Evolutionary conservation across 495 filamentous ascomycete species (phyloP), one percentile per base, ranked within the genome.

Genomic region (Penicillium roqueforti): DNA sequence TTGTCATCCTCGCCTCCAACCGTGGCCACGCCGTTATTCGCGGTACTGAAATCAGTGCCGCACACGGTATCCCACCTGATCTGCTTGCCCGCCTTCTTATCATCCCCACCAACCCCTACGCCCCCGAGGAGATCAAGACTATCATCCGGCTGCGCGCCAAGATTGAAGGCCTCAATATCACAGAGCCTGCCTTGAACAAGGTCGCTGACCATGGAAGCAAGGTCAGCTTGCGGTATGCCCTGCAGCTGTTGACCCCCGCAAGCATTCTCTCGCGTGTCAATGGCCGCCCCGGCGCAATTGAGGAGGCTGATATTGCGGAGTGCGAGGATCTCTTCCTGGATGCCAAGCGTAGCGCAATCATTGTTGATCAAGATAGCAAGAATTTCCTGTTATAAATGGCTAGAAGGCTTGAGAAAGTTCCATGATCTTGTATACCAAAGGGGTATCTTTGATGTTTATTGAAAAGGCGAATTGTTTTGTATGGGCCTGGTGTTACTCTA

Each of bases 1-100:
- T 97, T 59, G 93, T 98, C 55, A 95, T 97, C 54, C 87, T 98
- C 26, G 93, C 93, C 55, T 97, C 92, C 34, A 98, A 98, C 73
- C 87, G 93, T 55, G 93, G 93, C 54, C 84, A 91, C 76, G 87
- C 87, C 52, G 85, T 89, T 39, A 93, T 97, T 63, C 87, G 89
- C 47, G 91, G 91, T 58, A 89, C 89, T 26, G 87, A 90, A 55
- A 77, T 91, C 53, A 77, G 85, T 14, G 89, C 91, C 39, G 89
- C 93, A 6, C 93, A 98, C 69, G 93, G 93, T 55, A 83, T 98
- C 51, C 93, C 93, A 0, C 83, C 92, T 7, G 93, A 98, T 65
- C 87, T 97, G 54, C 81, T 97, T 26, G 87, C 87, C 46, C 89
- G 93, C 36, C 83, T 97, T 16, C 87, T 98, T 60, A 97, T 98